These are phyloP conservation scores for Liriodendron chinense DNA, from an alignment of 164 flowering plant species.

Conservation along the genomic window DNA sequence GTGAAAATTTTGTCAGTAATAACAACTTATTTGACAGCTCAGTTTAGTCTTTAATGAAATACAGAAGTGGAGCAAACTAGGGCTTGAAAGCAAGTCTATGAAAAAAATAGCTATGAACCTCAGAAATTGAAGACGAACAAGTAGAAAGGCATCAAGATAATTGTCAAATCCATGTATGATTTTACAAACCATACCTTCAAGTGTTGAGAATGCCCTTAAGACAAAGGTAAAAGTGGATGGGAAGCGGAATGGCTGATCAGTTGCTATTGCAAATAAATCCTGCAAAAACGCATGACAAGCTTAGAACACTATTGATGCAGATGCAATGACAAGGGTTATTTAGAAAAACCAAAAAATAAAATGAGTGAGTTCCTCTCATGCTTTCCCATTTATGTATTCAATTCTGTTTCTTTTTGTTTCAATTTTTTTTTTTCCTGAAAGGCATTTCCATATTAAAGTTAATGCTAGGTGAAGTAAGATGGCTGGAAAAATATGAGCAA, in stretches of 20 bases:
- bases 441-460: too few species aligned
- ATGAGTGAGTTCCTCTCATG: too few species aligned
- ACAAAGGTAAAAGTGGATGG: constrained; percentile 95
- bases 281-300: constrained; percentile 21
- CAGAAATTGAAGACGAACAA: neutral
- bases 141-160: neutral
- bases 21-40: neutral
- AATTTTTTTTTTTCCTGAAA: too few species aligned
- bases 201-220: constrained; percentile 87
- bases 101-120: too few species aligned
- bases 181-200: constrained; percentile 59
- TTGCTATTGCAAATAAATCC: constrained; percentile 96
- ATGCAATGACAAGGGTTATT: neutral
- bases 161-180: neutral
- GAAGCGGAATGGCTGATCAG: constrained; percentile 93
- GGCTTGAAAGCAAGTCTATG: neutral
- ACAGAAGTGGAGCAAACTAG: neutral
- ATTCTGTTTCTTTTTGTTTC: too few species aligned
- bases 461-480: too few species aligned
- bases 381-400: too few species aligned
- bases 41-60: neutral
- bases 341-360: neutral
- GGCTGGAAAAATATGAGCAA: too few species aligned
- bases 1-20: too few species aligned
- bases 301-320: neutral